These are phyloP conservation scores for Backusella westeae DNA, from an alignment of 192 early-diverging fungal genomes.

Conservation along the genomic window DNA sequence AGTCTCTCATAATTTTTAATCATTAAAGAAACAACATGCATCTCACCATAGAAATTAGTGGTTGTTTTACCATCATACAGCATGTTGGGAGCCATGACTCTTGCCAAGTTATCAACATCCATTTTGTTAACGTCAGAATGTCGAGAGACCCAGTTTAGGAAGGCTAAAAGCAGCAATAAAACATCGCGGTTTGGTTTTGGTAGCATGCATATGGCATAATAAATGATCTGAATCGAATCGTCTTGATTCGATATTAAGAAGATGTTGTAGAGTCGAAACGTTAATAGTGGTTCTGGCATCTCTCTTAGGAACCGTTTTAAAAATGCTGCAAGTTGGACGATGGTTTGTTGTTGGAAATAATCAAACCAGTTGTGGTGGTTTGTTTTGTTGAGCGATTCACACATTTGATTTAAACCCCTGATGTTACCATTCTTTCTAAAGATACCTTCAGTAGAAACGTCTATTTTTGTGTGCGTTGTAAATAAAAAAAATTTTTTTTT, in stretches of 20 bases:
- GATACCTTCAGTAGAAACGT: constrained; percentile 29
- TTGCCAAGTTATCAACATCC: constrained; percentile 25
- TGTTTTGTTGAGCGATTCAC: neutral
- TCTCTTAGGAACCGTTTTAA: constrained; percentile 17
- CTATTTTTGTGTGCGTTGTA: constrained; percentile 23
- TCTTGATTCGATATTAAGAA: constrained; percentile 15
- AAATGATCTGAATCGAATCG: neutral
- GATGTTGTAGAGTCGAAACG: constrained; percentile 12
- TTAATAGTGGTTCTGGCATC: constrained; percentile 21
- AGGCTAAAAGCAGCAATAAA: constrained; percentile 4
- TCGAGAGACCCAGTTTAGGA: constrained; percentile 21
- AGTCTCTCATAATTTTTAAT: constrained; percentile 21
- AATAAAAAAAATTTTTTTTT: neutral
- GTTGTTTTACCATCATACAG: constrained; percentile 47
- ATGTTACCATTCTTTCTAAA: constrained; percentile 33
- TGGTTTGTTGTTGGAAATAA: constrained; percentile 26
- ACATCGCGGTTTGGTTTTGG: constrained; percentile 24
- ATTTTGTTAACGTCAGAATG: constrained; percentile 20
- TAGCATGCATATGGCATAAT: constrained; percentile 20
- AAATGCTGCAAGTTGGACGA: constrained; percentile 21
- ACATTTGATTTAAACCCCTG: constrained; percentile 16
- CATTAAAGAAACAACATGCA: constrained; percentile 13
- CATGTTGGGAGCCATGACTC: constrained; percentile 28
- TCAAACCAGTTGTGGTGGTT: neutral
- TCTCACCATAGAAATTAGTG: constrained; percentile 2